Evolutionary conservation across 2,329 filamentous ascomycete genomes (phyloP).

Genomic region (Ascochyta rabiei): DNA sequence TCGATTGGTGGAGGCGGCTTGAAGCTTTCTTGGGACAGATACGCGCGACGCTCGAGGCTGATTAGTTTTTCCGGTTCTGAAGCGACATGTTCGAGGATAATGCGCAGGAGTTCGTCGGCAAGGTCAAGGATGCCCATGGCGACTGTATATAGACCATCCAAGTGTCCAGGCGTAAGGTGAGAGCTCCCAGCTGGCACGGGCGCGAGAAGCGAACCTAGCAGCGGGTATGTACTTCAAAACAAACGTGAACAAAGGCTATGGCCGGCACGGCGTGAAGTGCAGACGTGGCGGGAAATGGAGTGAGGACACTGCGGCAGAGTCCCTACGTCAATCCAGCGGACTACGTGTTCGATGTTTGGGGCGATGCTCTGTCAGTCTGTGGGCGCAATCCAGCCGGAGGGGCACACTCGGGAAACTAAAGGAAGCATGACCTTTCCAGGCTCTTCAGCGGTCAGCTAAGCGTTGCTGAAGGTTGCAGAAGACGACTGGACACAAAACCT

Average conservation of each 20-base stretch:
- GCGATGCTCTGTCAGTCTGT: constrained; percentile 27
- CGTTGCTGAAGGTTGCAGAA: constrained; percentile 44
- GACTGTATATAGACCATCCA: constrained; percentile 35
- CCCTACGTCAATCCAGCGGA: constrained; percentile 28
- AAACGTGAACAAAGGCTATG: constrained; percentile 25
- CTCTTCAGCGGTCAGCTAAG: constrained; percentile 44
- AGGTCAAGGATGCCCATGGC: constrained; percentile 49
- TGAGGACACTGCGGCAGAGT: constrained; percentile 27
- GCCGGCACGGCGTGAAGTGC: constrained; percentile 29
- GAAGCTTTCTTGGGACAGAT: constrained; percentile 60
- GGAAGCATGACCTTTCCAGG: constrained; percentile 42
- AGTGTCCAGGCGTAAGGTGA: constrained; percentile 19
- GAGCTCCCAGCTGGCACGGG: constrained; percentile 13
- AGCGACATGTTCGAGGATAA: constrained; percentile 59
- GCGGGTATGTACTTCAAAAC: constrained; percentile 28
- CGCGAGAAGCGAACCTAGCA: constrained; percentile 21
- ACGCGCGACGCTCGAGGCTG: constrained; percentile 57
- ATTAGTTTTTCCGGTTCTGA: constrained; percentile 59
- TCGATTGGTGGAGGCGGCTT: constrained; percentile 51
- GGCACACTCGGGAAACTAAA: constrained; percentile 40
- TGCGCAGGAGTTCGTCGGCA: constrained; percentile 58
- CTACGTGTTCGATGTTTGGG: constrained; percentile 35
- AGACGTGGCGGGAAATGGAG: constrained; percentile 32
- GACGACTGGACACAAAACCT: constrained; percentile 40
- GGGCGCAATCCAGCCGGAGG: constrained; percentile 34